Evolutionary conservation across 1,284 basidiomycete genomes (phyloP).

Genomic region (Ganoderma lingzhi): DNA sequence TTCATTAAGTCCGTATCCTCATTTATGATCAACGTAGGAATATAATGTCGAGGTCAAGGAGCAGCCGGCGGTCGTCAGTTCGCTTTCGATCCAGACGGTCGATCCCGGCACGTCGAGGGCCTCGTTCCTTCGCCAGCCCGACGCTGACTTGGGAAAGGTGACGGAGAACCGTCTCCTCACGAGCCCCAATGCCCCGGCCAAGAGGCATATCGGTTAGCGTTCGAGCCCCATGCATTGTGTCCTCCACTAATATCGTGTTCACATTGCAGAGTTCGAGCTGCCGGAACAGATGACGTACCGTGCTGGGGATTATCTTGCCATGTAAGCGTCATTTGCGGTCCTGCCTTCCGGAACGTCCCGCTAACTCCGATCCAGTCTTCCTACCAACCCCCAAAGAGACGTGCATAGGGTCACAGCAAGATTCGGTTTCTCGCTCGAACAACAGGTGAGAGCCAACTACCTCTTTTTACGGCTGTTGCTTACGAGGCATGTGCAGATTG

Average conservation of each 20-base stretch:
- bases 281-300: constrained; percentile 51
- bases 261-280: constrained; percentile 48
- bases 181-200: constrained; percentile 47
- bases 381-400: constrained; percentile 48
- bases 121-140: constrained; percentile 47
- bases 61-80: constrained; percentile 21
- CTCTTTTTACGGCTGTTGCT: background rate
- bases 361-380: constrained; percentile 41
- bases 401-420: constrained; percentile 50
- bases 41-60: constrained; percentile 39
- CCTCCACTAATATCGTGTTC: background rate
- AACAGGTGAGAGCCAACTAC: constrained; percentile 42
- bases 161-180: constrained; percentile 51
- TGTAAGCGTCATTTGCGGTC: constrained; percentile 40
- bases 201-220: constrained; percentile 51
- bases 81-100: constrained; percentile 45
- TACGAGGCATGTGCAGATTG: constrained; percentile 40
- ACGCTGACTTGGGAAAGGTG: constrained; percentile 50
- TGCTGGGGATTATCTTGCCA: constrained; percentile 58
- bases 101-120: constrained; percentile 48
- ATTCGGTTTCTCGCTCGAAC: constrained; percentile 51
- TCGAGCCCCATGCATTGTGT: background rate
- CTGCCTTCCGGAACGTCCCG: background rate
- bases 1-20: background rate
- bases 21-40: constrained; percentile 35